Evolutionary conservation across 164 flowering plant genomes (phyloP).

Genomic region (Stephania cephalantha): DNA sequence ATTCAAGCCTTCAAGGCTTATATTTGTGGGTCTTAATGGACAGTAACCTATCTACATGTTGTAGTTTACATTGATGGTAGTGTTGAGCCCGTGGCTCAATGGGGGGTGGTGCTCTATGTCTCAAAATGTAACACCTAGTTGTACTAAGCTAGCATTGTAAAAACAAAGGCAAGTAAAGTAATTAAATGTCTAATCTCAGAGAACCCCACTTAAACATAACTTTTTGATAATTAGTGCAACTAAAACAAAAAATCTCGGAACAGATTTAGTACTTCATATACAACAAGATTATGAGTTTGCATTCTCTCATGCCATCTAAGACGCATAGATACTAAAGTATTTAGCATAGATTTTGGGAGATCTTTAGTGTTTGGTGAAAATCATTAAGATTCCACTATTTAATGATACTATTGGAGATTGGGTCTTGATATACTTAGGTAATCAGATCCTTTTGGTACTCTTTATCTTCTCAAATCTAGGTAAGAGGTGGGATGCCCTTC

Average conservation of each 20-base stretch:
- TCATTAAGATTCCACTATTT: conserved; percentile 24
- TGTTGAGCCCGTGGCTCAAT: conserved; percentile 38
- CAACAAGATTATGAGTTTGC: conserved; percentile 8
- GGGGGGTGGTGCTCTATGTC: conserved; percentile 39
- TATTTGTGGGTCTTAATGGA: conserved; percentile 16
- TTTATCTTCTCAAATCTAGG: conserved; percentile 42
- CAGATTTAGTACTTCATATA: conserved; percentile 23
- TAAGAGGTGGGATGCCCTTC: conserved; percentile 16
- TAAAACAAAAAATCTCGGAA: conserved; percentile 39
- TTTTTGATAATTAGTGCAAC: conserved; percentile 20
- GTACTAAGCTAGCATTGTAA: neutral
- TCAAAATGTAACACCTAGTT: conserved; percentile 6
- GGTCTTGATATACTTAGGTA: conserved; percentile 20
- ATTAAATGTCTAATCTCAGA: conserved; percentile 17
- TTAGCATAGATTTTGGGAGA: conserved; percentile 47
- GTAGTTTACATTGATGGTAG: conserved; percentile 11
- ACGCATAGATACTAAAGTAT: conserved; percentile 28
- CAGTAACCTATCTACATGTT: conserved; percentile 27
- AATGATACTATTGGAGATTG: conserved; percentile 26
- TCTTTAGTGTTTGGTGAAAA: conserved; percentile 26
- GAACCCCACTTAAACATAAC: conserved; percentile 11
- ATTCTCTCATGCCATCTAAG: conserved; percentile 14
- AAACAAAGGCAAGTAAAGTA: conserved; percentile 14
- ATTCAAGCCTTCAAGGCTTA: neutral
- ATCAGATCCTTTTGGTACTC: conserved; percentile 28